phyloP scores from a whole-genome alignment of 108 stramenopile genomes.

The Pseudonitzschia multiseries region DNA sequence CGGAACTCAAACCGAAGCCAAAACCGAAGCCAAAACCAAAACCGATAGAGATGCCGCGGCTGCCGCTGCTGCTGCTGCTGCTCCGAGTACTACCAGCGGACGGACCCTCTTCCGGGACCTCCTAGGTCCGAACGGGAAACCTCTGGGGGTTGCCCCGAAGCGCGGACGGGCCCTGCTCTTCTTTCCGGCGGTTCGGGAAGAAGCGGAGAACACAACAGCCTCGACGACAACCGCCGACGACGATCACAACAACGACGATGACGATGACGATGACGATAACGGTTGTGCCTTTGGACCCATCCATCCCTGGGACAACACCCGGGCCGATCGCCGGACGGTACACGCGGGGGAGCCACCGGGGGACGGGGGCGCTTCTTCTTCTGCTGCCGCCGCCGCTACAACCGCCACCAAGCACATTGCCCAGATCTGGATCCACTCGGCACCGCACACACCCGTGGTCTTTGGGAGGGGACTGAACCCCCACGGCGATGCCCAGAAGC shows the following conservation, averaged over 20 bases:
- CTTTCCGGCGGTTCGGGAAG: neutral
- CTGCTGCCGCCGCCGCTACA: too few species aligned
- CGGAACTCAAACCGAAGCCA: too few species aligned
- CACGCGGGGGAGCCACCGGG: constrained; percentile 4
- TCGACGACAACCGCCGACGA: neutral
- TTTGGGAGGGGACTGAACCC: neutral
- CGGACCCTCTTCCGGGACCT: constrained; percentile 4
- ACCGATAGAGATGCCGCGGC: too few species aligned
- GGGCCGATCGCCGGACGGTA: neutral
- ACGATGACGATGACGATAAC: too few species aligned
- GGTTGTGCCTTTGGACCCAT: neutral
- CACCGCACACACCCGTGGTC: neutral
- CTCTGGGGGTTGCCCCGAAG: neutral
- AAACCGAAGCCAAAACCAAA: too few species aligned
- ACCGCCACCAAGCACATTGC: constrained; percentile 2
- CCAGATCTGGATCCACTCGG: constrained; percentile 7
- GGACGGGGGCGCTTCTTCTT: neutral
- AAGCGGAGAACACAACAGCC: neutral
- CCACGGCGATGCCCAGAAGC: neutral
- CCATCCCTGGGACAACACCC: neutral
- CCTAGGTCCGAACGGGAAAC: neutral
- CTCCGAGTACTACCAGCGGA: too few species aligned
- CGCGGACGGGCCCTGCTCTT: constrained; percentile 1
- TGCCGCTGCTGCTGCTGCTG: too few species aligned
- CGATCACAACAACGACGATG: too few species aligned